Evolutionary conservation across 2,329 filamentous ascomycete species (phyloP), one percentile per base, ranked within the genome.

Genomic region (Fusarium tupiense): DNA sequence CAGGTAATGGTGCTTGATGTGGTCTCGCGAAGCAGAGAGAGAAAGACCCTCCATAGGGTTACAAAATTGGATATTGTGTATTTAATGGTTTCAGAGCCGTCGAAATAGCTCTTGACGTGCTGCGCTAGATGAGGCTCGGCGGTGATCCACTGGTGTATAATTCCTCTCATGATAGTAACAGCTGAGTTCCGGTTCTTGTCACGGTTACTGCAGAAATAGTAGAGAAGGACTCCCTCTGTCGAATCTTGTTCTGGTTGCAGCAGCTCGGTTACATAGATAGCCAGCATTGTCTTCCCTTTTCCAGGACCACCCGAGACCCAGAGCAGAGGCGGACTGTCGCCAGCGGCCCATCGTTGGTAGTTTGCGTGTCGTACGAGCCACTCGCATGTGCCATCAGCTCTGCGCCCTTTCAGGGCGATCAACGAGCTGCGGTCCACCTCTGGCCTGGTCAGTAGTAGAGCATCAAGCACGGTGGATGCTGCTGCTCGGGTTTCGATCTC

Each of bases 121-220:
- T 41, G 47, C 16, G 35, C 44, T 12, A 61, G 44, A 16, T 61
- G 46, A 13, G 58, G 58, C n/a, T 41, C 44, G 26, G 38, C 12
- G 44, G 17, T 47, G 44, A 61, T 22, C 58, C 58, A 61, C 13
- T 61, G 58, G 19, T 50, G 58, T 14, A 61, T 26, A 29, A 61
- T 61, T 17, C 44, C 58, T 50, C 58, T 29, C 58, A 61, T 50
- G 22, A 61, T 61, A 22, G 58, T 61, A 5, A 61, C 8, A 10
- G 58, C 58, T 8, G 58, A 50, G 35, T 61, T 61, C 12, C 58
- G 20, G 19, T 41, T 61, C 24, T 50, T 61, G 37, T 61, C 58
- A 38, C 58, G 58, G 17, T 61, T 61, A 10, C 58, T 61, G 58
- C 58, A 61, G 14, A 61, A 61, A 29, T 61, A 61, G 16, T 61